A percentile compares a stretch with the other conserved stretches of the same genome.
phyloP scores from a whole-genome alignment of 805 yeast genomes.

The Saccharomycopsis lassenensis region DNA sequence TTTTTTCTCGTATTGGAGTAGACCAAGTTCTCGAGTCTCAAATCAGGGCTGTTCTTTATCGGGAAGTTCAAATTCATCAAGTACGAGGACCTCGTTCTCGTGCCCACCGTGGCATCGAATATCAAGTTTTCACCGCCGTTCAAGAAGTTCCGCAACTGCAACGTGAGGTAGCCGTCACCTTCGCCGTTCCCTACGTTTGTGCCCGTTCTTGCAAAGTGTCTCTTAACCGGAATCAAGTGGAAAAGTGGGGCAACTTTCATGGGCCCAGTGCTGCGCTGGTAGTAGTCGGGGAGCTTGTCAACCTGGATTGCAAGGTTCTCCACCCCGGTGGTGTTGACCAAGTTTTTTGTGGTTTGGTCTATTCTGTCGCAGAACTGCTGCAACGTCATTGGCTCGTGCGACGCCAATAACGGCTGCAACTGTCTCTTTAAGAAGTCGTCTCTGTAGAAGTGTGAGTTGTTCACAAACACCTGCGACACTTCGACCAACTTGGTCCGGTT shows the following conservation, averaged over 20 bases:
- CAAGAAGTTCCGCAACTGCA: constrained; percentile 50
- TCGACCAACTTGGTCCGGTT: constrained; percentile 7
- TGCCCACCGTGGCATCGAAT: constrained; percentile 47
- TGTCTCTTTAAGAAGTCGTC: constrained; percentile 11
- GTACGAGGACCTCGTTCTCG: constrained; percentile 47
- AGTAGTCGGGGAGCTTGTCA: constrained; percentile 6
- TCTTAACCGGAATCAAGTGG: constrained; percentile 43
- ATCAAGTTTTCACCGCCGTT: constrained; percentile 60
- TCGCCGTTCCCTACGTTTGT: constrained; percentile 95
- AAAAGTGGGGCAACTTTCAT: constrained; percentile 18
- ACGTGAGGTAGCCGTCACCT: constrained; percentile 84
- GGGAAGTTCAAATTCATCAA: constrained; percentile 43
- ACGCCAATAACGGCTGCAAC: constrained; percentile 11
- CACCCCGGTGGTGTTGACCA: constrained; percentile 7
- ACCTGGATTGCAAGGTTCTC: constrained; percentile 9
- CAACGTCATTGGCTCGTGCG: constrained; percentile 1
- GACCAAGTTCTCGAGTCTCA: constrained; percentile 42
- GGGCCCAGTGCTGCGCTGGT: not conserved
- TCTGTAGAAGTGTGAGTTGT: constrained; percentile 9
- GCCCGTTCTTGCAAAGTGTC: constrained; percentile 79
- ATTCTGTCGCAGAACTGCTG: constrained; percentile 6
- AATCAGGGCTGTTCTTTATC: constrained; percentile 34
- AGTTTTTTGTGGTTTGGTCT: constrained; percentile 10
- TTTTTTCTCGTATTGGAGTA: constrained; percentile 40
- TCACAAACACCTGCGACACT: constrained; percentile 13